Percentiles rank a stretch among this genome's conserved stretches.
These are phyloP conservation scores for Nematodospora anomalae DNA, from an alignment of 1,139 yeast genomes.

Conservation along the genomic window DNA sequence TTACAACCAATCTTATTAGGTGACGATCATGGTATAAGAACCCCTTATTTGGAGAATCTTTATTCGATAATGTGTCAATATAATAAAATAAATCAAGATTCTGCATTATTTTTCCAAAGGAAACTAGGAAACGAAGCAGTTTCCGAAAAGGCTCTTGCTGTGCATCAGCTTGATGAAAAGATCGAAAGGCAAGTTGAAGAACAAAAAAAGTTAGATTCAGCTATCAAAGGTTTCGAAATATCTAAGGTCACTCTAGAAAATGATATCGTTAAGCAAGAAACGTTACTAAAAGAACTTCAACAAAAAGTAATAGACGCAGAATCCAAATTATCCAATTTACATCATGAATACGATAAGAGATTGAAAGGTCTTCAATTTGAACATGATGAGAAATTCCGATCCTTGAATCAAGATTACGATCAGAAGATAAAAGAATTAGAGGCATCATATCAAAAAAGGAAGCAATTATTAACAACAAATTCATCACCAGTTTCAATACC, in stretches of 20 bases:
- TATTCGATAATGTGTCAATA: slow-evolving; percentile 78
- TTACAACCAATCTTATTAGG: slow-evolving; percentile 85
- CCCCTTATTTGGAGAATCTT: slow-evolving; percentile 86
- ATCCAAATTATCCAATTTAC: slow-evolving; percentile 11
- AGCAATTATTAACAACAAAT: slow-evolving; percentile 2
- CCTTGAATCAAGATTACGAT: slow-evolving; percentile 13
- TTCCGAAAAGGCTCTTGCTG: neutral
- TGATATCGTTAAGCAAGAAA: slow-evolving; percentile 18
- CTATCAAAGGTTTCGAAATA: slow-evolving; percentile 25
- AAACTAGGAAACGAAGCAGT: slow-evolving; percentile 11
- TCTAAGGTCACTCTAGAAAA: slow-evolving; percentile 21
- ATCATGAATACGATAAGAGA: slow-evolving; percentile 13
- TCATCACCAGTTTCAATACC: slow-evolving; percentile 14
- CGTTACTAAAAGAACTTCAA: slow-evolving; percentile 10
- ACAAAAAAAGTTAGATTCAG: slow-evolving; percentile 20
- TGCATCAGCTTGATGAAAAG: slow-evolving; percentile 18
- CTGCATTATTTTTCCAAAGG: slow-evolving; percentile 39
- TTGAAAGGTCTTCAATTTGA: slow-evolving; percentile 11
- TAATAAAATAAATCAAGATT: slow-evolving; percentile 46
- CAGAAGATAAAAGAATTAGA: slow-evolving; percentile 12
- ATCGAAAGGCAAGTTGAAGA: slow-evolving; percentile 22
- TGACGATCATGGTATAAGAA: slow-evolving; percentile 79
- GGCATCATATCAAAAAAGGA: slow-evolving; percentile 6
- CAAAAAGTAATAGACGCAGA: slow-evolving; percentile 12
- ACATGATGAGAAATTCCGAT: slow-evolving; percentile 13